phyloP scores from a whole-genome alignment of 1,139 yeast species.

The Debaryomyces sp. region DNA sequence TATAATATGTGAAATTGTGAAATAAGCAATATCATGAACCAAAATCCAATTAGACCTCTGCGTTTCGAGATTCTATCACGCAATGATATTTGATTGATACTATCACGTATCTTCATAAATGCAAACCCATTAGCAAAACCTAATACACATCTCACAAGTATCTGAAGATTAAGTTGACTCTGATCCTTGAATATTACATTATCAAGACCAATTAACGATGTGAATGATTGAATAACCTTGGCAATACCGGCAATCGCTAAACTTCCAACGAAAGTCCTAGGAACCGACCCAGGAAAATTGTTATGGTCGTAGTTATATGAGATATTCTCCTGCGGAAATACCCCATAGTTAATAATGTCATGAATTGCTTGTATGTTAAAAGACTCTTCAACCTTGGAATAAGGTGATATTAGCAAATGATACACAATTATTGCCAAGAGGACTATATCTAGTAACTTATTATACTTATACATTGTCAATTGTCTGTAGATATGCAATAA shows the following conservation, averaged over 20 bases:
- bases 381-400: constrained; percentile 92
- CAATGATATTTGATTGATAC: constrained; percentile 29
- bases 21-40: constrained; percentile 61
- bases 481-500: neutral
- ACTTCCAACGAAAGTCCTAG: constrained; percentile 84
- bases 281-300: constrained; percentile 86
- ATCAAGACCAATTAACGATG: constrained; percentile 23
- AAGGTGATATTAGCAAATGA: constrained; percentile 67
- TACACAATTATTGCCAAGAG: constrained; percentile 35
- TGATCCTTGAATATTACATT: constrained; percentile 22
- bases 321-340: constrained; percentile 37
- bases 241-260: constrained; percentile 49
- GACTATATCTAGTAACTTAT: constrained; percentile 26
- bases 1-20: constrained; percentile 80
- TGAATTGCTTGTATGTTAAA: constrained; percentile 90
- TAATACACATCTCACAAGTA: constrained; percentile 52
- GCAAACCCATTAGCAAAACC: constrained; percentile 51
- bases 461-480: constrained; percentile 19
- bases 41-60: constrained; percentile 43
- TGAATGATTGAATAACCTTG: constrained; percentile 30
- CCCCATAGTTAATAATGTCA: constrained; percentile 72
- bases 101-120: constrained; percentile 29
- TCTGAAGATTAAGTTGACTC: constrained; percentile 48
- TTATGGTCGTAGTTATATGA: constrained; percentile 65
- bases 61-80: constrained; percentile 18